Evolutionary conservation across 768 basidiomycete genomes (phyloP).

Genomic region (Boletellus emodensis): DNA sequence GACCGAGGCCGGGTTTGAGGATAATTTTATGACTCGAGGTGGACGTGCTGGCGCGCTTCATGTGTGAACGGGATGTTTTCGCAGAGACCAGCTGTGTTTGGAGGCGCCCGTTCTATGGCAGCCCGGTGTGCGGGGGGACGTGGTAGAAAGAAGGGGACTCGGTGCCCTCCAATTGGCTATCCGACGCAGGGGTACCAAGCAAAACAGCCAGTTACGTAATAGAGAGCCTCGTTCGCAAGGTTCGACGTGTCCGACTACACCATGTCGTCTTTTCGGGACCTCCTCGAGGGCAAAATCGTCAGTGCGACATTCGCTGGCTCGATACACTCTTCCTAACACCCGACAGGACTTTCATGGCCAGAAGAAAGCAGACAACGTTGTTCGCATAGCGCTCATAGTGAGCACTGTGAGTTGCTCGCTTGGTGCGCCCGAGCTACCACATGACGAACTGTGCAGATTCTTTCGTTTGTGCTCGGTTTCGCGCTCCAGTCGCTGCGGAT

Average conservation of each 20-base stretch:
- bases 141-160: no score
- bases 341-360: constrained; percentile 32
- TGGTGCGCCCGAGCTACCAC: not conserved
- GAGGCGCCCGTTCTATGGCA: no score
- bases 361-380: constrained; percentile 22
- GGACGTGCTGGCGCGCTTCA: constrained; percentile 23
- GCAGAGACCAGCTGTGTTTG: no score
- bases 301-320: constrained; percentile 1
- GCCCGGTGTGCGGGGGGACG: no score
- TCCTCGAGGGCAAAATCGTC: constrained; percentile 31
- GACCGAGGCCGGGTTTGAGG: constrained; percentile 36
- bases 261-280: constrained; percentile 24
- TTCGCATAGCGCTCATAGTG: constrained; percentile 20
- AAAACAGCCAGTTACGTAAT: constrained; percentile 17
- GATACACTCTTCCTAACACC: constrained; percentile 2
- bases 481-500: constrained; percentile 25
- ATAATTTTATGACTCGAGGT: constrained; percentile 36
- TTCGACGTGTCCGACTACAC: constrained; percentile 8
- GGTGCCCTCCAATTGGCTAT: no score
- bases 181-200: no score
- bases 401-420: constrained; percentile 20
- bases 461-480: constrained; percentile 31
- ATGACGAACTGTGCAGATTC: constrained; percentile 12
- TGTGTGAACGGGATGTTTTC: not conserved
- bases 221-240: not conserved